Evolutionary conservation across 2,329 filamentous ascomycete species (phyloP), one percentile per base, ranked within the genome.

Genomic region (Alternaria novae-zelandiae): DNA sequence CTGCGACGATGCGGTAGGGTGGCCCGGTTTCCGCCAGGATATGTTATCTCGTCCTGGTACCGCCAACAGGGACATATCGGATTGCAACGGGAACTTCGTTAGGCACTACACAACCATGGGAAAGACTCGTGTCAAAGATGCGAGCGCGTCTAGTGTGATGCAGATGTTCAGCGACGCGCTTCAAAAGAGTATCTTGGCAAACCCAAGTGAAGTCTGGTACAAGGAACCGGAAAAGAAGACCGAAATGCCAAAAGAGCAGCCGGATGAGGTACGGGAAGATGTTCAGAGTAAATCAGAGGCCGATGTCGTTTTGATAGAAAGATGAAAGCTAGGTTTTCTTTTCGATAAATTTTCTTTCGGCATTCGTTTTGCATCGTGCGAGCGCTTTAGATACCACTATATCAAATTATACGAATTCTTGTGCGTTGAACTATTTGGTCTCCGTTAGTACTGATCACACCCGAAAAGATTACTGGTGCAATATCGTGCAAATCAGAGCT

Each of bases 1-100:
- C 7, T 80, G 79, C 64, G 72, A 78, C 54, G 78, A 80, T 36
- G 78, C 75, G 15, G 74, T 78, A 45, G 76, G 77, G 23, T 79
- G 67, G 54, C 77, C 76, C 1, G 71, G 71, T 41, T 72, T 74
- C 59, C 65, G 66, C 15, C 41, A 66, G 4, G 66, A 67, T 30
- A 44, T 51, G 23, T 30, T 65, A 20, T 68, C 61, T 12, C 17
- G 17, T 55, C 54, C 69, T 8, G 64, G 66, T 13, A 65, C 25
- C 6, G 4, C 12, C 12, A 46, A 63, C 15, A 41, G 45, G 4
- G 45, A 59, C 17, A 17, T 67, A 7, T 57, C 63, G 9, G 67
- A 76, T 47, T 77, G 75, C 61, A 74, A 65, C 5, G 74, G 75
- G 5, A 67, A 71, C 26, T 77, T 78, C 45, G 45, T 78, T 25